Evolutionary conservation across 2,329 filamentous ascomycete genomes (phyloP).

Genomic region (Neospermospora avenae): DNA sequence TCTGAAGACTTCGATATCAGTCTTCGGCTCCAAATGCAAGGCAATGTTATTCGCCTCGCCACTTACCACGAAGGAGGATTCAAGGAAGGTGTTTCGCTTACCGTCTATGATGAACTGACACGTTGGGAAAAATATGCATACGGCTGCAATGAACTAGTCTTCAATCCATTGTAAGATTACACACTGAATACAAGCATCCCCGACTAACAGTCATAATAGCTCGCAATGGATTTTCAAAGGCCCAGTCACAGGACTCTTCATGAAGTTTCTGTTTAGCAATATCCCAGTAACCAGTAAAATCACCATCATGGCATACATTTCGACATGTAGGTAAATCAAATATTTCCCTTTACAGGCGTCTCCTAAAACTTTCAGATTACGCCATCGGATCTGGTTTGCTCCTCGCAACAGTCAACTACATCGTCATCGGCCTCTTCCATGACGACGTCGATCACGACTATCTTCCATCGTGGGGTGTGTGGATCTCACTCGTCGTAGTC

Average conservation of each 20-base stretch:
- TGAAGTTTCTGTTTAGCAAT: slow-evolving; percentile 67
- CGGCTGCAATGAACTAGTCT: slow-evolving; percentile 78
- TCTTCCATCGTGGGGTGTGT: slow-evolving; percentile 62
- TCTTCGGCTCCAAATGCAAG: slow-evolving; percentile 67
- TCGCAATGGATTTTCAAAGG: slow-evolving; percentile 69
- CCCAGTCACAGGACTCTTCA: slow-evolving; percentile 77
- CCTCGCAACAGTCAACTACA: slow-evolving; percentile 66
- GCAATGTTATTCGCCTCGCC: slow-evolving; percentile 70
- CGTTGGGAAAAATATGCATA: slow-evolving; percentile 88
- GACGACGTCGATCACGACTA: slow-evolving; percentile 65
- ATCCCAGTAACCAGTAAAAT: slow-evolving; percentile 75
- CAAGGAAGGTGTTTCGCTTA: slow-evolving; percentile 80
- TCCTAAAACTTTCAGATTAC: slow-evolving; percentile 38
- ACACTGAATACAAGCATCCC: too few species aligned
- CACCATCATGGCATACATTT: slow-evolving; percentile 72
- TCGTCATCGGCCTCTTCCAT: slow-evolving; percentile 68
- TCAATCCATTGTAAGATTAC: slow-evolving; percentile 80
- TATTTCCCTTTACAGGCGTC: not conserved
- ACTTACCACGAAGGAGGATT: slow-evolving; percentile 74
- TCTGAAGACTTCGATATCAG: slow-evolving; percentile 84
- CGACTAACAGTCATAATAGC: too few species aligned
- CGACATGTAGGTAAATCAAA: slow-evolving; percentile 33
- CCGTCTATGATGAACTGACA: slow-evolving; percentile 79
- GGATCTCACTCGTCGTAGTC: slow-evolving; percentile 59
- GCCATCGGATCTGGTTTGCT: slow-evolving; percentile 65